Percentiles rank a stretch among this genome's conserved stretches.
Conservation (phyloP, 169 alveolate species). For the Perkinsus olseni region DNA sequence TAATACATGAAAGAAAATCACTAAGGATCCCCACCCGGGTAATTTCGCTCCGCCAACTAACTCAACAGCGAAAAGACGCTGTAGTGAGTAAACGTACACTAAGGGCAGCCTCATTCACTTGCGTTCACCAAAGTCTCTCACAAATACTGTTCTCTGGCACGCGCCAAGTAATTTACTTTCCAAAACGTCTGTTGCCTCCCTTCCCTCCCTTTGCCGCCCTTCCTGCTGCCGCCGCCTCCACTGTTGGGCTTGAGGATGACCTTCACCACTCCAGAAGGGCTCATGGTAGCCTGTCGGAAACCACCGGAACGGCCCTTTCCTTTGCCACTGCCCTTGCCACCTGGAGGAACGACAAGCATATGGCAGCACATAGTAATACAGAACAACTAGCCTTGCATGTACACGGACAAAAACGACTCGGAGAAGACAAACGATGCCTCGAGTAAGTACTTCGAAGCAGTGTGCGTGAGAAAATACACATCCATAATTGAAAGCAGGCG, state of each 20-base stretch:
- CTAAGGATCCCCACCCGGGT: background rate
- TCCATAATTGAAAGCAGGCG: no score
- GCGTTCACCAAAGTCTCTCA: background rate
- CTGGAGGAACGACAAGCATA: background rate
- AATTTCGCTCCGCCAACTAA: background rate
- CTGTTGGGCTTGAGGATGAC: background rate
- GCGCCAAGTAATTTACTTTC: background rate
- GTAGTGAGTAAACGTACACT: background rate
- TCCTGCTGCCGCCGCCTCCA: background rate
- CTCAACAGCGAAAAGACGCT: background rate
- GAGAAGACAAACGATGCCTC: no score
- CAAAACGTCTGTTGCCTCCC: background rate
- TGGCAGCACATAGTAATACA: background rate
- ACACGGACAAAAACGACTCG: no score
- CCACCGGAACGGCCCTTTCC: background rate
- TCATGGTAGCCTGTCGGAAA: background rate
- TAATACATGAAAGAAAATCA: background rate
- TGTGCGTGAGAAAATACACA: no score
- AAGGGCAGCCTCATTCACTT: background rate
- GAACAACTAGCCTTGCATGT: no score
- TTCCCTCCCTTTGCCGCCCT: background rate
- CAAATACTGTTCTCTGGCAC: background rate
- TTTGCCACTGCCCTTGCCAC: background rate
- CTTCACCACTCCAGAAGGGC: background rate
- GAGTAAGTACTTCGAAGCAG: no score